Evolutionary conservation across 495 filamentous ascomycete species (phyloP).

Genomic region (Trypethelium eluteriae): DNA sequence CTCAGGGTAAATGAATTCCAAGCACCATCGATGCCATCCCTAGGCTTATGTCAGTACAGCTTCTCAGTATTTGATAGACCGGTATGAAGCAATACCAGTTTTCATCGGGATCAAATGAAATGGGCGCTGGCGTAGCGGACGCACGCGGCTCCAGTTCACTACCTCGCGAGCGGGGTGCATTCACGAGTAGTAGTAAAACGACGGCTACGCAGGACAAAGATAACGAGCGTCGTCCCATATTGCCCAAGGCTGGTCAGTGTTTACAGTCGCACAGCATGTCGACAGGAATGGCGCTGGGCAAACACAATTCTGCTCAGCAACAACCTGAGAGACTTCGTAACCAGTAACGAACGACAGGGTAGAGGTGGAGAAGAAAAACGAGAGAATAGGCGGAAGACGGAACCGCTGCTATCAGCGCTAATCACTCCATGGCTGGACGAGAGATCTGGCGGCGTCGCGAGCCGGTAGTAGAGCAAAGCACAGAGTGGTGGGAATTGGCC

Average conservation of each 20-base stretch:
- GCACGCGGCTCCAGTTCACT: background rate
- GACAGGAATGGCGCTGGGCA: background rate
- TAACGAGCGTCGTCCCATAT: background rate
- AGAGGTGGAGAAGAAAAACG: background rate
- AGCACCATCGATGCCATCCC: constrained; percentile 39
- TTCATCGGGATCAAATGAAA: constrained; percentile 20
- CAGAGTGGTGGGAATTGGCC: background rate
- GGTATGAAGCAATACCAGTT: constrained; percentile 15
- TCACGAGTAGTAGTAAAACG: background rate
- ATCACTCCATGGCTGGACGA: too few species aligned
- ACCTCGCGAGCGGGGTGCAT: background rate
- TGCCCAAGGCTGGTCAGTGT: constrained; percentile 3
- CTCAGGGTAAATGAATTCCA: constrained; percentile 36
- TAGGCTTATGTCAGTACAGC: constrained; percentile 12
- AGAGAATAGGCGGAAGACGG: background rate
- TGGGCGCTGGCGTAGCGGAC: constrained; percentile 14
- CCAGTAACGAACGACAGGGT: background rate
- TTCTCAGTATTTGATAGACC: background rate
- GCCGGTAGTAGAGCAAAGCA: background rate
- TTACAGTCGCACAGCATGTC: background rate
- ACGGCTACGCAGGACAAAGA: background rate
- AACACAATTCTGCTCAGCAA: background rate
- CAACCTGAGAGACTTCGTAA: background rate
- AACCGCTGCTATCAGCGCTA: background rate
- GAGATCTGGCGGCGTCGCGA: background rate